Evolutionary conservation across 106 monocot species (phyloP), one percentile per base, ranked within the genome.

Genomic region (Vanilla planifolia): DNA sequence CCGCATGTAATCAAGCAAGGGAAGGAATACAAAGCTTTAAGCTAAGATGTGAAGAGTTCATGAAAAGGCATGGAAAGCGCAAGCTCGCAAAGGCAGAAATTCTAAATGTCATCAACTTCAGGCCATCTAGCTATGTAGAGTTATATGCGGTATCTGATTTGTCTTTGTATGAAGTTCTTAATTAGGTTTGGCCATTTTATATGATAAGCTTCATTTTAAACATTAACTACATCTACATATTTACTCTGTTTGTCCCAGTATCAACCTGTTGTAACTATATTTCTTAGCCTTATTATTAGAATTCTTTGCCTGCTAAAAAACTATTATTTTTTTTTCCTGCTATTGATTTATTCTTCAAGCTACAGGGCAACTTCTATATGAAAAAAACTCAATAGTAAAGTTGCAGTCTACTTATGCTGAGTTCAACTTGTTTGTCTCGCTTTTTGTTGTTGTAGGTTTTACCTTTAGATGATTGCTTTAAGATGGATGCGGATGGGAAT

Each of bases 61-160:
- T 73, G 68, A 66, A 58, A 51, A 80, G 55, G 67, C 62, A 65
- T 48, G 79, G 77, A 37, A 82, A 70, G 60, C 82, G 75, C 59
- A 73, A 77, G 69, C 71, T 93, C 64, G 41, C 80, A 28, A 72
- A 77, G 60, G 72, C 82, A 57, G 93, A 93, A 48, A 83, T 67
- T 46, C 58, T 89, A 4, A 89, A 89, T 48, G 70, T 93, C 16
- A 70, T 93, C 64, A 93, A 93, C 48, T 65, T 80, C 61, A 85
- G 82, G 59, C 93, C 93, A 65, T 68, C 81, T 16, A 67, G 50
- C 10, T 61, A 68, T 57, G 71, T 77, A 14, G 77, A 79, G 64
- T 37, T 83, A 8, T 68, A 80, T 65, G 43, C 85, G 57, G 57
- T 57, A 57, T 36, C 57, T 19, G 33, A 16, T 57, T 15, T 57